Evolutionary conservation across 805 yeast genomes (phyloP), one percentile per base, ranked within the genome.

Genomic region (Grigorovia transvaalensis): DNA sequence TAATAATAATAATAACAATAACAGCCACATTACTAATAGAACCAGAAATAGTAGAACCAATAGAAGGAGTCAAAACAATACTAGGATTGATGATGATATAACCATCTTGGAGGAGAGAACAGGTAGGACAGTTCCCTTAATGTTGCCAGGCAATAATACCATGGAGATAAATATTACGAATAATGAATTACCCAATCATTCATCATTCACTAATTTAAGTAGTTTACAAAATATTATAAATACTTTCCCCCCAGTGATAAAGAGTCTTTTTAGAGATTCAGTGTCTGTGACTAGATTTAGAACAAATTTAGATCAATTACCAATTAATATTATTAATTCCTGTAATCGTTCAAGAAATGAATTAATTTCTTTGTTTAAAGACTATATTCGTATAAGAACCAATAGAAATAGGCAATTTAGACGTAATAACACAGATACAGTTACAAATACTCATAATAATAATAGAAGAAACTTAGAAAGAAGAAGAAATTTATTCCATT

Each of bases 71-170:
- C 17, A 42, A n/a, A 41, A 43, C 17, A 40, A 20, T 48, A 60
- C 52, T 23, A 52, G 57, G 45, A 48, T 46, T 48, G 68, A 60
- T 50, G 68, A 65, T 49, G 70, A 62, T 11, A 42, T 65, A 15
- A 48, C 58, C 41, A 67, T 70, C n/a, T 53, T 63, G 23, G 66
- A 61, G 51, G 69, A 65, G 50, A 56, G 63, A 29, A 57, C 57
- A 9, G 12, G 7, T 33, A 33, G 12, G 13, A 46, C 48, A 11
- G 33, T 63, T 6, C 51, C 55, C 4, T 48, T 64, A 18, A 57
- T 54, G 29, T 54, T 65, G 7, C 69, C 68, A 1, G 68, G 68
- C 23, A 63, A 65, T 27, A 57, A 57, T 27, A 56, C 57, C 2
- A 40, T 65, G 41, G 52, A 55, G 29, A 56, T 65, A 9, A 50